Conservation (phyloP, 225 moss, liverwort and hornwort genomes). For the Neckera pumila region DNA sequence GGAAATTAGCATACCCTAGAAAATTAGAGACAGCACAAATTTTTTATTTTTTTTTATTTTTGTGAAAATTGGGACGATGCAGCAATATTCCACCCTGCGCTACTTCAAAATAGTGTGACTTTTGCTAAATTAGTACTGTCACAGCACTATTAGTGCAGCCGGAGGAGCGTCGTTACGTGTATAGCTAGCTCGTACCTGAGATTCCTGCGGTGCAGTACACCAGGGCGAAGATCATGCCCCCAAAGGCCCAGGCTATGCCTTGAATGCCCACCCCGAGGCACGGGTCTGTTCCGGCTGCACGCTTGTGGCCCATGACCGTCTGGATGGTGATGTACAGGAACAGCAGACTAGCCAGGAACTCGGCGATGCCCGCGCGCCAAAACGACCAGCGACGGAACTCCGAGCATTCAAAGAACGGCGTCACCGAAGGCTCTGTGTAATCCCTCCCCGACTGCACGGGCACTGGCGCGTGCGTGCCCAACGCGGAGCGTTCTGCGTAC, state of each 20-base stretch:
- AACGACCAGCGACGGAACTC: slow-evolving; percentile 17
- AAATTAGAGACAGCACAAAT: neutral
- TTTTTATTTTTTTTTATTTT: neutral
- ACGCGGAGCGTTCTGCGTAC: slow-evolving; percentile 8
- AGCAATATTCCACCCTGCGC: neutral
- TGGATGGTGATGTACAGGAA: slow-evolving; percentile 22
- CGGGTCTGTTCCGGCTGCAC: neutral
- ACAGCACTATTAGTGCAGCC: neutral
- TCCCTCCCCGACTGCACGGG: neutral
- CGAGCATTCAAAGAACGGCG: neutral
- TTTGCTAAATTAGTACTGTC: neutral
- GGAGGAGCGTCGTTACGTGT: neutral
- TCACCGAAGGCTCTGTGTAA: slow-evolving; percentile 6
- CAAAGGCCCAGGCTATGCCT: slow-evolving; percentile 34
- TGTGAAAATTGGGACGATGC: neutral
- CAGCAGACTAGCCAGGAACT: slow-evolving; percentile 16
- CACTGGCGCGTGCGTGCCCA: slow-evolving; percentile 18
- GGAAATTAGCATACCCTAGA: neutral
- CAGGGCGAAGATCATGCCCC: slow-evolving; percentile 30
- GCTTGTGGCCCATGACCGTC: slow-evolving; percentile 7
- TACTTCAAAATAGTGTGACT: neutral
- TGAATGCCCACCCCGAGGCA: slow-evolving; percentile 16
- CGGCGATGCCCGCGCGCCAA: slow-evolving; percentile 28
- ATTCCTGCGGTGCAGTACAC: slow-evolving; percentile 38
- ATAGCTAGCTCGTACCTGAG: neutral